A percentile compares a stretch with the other conserved stretches of the same genome.
Conservation (phyloP, 805 yeast genomes). For the Pichia eremophila region DNA sequence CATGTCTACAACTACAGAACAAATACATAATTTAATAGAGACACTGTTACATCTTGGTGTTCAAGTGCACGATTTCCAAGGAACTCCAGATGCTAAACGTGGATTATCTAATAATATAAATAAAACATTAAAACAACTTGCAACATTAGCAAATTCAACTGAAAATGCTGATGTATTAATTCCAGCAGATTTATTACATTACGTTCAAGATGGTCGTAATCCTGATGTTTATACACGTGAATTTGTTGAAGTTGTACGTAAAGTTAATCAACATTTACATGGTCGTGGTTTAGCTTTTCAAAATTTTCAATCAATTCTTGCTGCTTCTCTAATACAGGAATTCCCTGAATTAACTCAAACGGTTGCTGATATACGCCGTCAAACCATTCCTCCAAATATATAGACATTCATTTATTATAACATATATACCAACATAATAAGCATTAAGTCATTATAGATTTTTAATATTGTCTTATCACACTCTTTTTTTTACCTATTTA, state of each 20-base stretch:
- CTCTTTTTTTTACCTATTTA: background rate
- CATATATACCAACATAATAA: no score
- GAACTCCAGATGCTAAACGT: conserved; percentile 68
- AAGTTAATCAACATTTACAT: conserved; percentile 77
- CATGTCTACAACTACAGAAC: conserved; percentile 13
- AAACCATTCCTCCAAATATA: background rate
- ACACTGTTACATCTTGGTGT: conserved; percentile 85
- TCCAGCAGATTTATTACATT: conserved; percentile 80
- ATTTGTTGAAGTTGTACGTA: conserved; percentile 87
- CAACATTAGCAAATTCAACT: conserved; percentile 19
- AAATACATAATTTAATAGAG: conserved; percentile 52
- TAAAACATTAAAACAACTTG: conserved; percentile 30
- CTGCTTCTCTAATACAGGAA: conserved; percentile 59
- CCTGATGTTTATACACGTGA: conserved; percentile 97
- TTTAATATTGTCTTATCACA: background rate
- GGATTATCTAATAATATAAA: conserved; percentile 40
- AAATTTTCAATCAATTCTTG: conserved; percentile 53
- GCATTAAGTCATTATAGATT: no score
- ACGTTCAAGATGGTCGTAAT: conserved; percentile 92
- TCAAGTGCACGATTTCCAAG: conserved; percentile 87
- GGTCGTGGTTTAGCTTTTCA: conserved; percentile 65
- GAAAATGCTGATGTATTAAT: conserved; percentile 28
- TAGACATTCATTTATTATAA: background rate
- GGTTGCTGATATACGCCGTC: conserved; percentile 26
- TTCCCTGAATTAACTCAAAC: conserved; percentile 64